Percentiles rank a stretch among this genome's conserved stretches.
Evolutionary conservation across 331 rosid genomes (phyloP).

Genomic region (Spiraea crenata): DNA sequence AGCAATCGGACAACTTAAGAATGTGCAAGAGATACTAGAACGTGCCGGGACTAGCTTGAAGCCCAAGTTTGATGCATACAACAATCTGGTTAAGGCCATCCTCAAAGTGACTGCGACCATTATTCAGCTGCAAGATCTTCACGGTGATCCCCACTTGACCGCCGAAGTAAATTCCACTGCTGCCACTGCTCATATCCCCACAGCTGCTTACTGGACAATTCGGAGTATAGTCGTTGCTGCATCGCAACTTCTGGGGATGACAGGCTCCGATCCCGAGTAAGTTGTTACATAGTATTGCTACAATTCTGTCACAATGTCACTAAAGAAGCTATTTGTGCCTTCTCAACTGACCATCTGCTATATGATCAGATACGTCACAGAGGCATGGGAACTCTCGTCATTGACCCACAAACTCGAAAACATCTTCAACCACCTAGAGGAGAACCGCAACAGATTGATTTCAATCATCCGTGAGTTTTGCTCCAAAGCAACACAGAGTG

Average conservation of each 20-base stretch:
- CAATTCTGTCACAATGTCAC: no score
- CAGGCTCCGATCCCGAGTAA: conserved; percentile 52
- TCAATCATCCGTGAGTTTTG: conserved; percentile 39
- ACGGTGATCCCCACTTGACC: conserved; percentile 2
- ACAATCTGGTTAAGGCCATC: conserved; percentile 16
- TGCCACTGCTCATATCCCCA: conserved; percentile 44
- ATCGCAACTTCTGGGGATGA: conserved; percentile 46
- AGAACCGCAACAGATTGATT: conserved; percentile 40
- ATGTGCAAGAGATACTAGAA: conserved; percentile 16
- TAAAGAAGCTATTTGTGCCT: not conserved
- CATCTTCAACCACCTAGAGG: conserved; percentile 52
- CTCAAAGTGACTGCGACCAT: conserved; percentile 19
- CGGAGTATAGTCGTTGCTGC: conserved; percentile 50
- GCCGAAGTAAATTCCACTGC: not conserved
- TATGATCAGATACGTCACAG: conserved; percentile 41
- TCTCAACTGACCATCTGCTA: not conserved
- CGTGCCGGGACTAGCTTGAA: conserved; percentile 16
- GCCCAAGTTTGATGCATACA: conserved; percentile 20
- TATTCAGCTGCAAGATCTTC: conserved; percentile 19
- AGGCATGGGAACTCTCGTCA: conserved; percentile 78
- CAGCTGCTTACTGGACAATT: conserved; percentile 71
- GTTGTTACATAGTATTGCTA: not conserved
- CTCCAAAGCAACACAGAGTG: not conserved
- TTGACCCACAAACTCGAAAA: conserved; percentile 63
- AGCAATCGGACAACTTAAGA: conserved; percentile 22